Percentiles rank a stretch among this genome's conserved stretches.
These are phyloP conservation scores for Serendipita sp. DNA, from an alignment of 1,284 basidiomycete genomes.

Conservation along the genomic window DNA sequence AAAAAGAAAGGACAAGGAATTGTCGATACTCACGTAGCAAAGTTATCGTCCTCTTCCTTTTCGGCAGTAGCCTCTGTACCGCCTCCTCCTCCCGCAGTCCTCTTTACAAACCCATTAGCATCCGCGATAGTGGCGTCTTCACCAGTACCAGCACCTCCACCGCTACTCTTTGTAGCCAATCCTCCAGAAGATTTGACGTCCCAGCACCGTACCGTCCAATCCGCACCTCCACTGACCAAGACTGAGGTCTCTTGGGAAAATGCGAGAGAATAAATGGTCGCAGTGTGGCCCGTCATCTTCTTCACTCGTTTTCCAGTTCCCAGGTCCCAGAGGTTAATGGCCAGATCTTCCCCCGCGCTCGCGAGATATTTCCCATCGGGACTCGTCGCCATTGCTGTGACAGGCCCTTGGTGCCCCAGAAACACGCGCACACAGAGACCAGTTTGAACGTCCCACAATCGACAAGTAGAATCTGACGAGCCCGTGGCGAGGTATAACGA, in stretches of 20 bases:
- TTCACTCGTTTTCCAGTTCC: slow-evolving; percentile 87
- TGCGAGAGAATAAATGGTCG: slow-evolving; percentile 76
- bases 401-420: slow-evolving; percentile 82
- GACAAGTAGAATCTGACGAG: slow-evolving; percentile 88
- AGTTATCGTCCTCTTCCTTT: slow-evolving; percentile 31
- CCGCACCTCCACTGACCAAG: slow-evolving; percentile 78
- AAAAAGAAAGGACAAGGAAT: background rate
- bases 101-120: slow-evolving; percentile 3
- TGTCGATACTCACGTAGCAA: slow-evolving; percentile 41
- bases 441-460: slow-evolving; percentile 97
- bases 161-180: slow-evolving; percentile 21
- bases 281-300: slow-evolving; percentile 90
- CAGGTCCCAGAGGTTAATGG: slow-evolving; percentile 93
- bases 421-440: slow-evolving; percentile 91
- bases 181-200: slow-evolving; percentile 80
- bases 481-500: slow-evolving; percentile 95
- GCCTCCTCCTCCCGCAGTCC: background rate
- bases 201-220: slow-evolving; percentile 95
- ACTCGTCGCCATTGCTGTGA: slow-evolving; percentile 81
- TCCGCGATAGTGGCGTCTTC: slow-evolving; percentile 24
- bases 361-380: slow-evolving; percentile 92
- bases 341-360: slow-evolving; percentile 84
- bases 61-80: slow-evolving; percentile 19
- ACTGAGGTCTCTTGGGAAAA: slow-evolving; percentile 87
- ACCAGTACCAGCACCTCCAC: slow-evolving; percentile 15